Evolutionary conservation across 2,329 filamentous ascomycete species (phyloP).

Genomic region (Fusarium neocosmosporiellum): DNA sequence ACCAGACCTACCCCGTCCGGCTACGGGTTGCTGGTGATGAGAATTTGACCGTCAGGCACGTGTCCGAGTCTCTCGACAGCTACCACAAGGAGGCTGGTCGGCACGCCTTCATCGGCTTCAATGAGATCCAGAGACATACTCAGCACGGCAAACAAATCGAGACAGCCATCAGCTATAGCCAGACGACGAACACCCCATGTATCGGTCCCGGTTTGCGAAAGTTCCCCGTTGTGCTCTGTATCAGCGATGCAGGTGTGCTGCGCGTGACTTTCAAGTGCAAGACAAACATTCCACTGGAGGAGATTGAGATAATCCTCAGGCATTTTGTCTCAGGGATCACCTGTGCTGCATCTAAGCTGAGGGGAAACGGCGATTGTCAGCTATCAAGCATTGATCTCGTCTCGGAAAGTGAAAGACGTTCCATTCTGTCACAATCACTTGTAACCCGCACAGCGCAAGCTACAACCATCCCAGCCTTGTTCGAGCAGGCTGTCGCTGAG

Average conservation of each 20-base stretch:
- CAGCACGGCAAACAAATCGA: not conserved
- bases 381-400: not conserved
- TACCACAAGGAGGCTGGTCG: conserved; percentile 4
- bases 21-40: not conserved
- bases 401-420: not conserved
- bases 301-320: not conserved
- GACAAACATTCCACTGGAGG: conserved; percentile 3
- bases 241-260: not conserved
- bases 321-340: not conserved
- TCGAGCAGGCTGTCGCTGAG: not conserved
- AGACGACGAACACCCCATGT: conserved; percentile 12
- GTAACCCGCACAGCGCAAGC: not conserved
- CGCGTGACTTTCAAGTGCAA: conserved; percentile 1
- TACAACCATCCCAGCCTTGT: conserved; percentile 2
- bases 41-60: not conserved
- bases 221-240: conserved; percentile 13
- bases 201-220: not conserved
- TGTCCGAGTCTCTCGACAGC: not conserved
- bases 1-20: conserved; percentile 4
- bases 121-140: not conserved
- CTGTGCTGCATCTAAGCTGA: not conserved
- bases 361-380: not conserved
- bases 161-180: conserved; percentile 15
- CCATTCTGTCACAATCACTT: not conserved
- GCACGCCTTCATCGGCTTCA: conserved; percentile 7